Base-by-base conservation (phyloP, 2,329 filamentous ascomycete species). In the Pseudogymnoascus sp. region DNA sequence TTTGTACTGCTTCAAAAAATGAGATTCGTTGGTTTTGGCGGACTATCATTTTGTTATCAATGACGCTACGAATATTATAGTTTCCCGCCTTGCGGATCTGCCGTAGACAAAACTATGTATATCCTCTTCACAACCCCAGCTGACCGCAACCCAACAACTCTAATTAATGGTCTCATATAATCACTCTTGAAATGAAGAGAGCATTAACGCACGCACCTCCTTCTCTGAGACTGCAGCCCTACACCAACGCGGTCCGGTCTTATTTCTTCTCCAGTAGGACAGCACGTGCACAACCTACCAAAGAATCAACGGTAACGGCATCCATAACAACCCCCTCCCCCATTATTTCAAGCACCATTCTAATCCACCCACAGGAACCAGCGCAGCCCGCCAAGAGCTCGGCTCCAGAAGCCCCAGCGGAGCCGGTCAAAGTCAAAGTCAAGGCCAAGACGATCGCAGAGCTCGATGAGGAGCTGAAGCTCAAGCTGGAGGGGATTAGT, bases 401-500 rank as follows among this genome's bases (percentile, higher is more conserved):
- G 9, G n/a, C 48, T 12, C 48, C 29, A 17, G 29, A 55, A 21
- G 1, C 9, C 4, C 48, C n/a, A 17, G 48, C 48, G 1, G 48
- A 55, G 29, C 29, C 48, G 33, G 48, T 33, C 29, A 55, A 55
- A 4, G 27, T 17, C 48, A 55, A 55, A 21, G 5, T 55, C 15
- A 55, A 33, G 15, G 29, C 48, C 5, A 89, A 88, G 72, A 85
- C 84, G 0, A 77, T 83, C 62, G 78, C 82, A 0, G 79, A 91
- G 68, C 72, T 84, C 1, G 89, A 92, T 68, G 82, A 84, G 64
- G 88, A 91, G 67, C 72, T 92, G 25, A 79, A 80, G 41, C 72
- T 80, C 63, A 89, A 85, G 64, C 79, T 92, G 68, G 85, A 89
- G 67, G 83, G 80, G 9, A 77, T 87, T 31, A 80, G 87, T 0